Conservation (phyloP, 495 filamentous ascomycete genomes). For the Neurospora discreta region DNA sequence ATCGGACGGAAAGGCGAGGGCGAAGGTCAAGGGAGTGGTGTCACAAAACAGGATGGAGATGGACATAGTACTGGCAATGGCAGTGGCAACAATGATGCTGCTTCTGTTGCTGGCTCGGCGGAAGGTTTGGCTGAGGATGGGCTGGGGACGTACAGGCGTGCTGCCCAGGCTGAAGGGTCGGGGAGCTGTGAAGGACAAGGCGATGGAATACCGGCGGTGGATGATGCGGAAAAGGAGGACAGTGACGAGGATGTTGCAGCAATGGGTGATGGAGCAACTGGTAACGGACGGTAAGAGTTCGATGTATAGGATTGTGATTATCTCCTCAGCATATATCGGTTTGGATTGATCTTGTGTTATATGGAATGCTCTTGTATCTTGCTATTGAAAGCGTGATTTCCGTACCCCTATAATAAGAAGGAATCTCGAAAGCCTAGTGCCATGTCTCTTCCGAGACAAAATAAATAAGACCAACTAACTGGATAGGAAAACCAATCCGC, state of each 20-base stretch:
- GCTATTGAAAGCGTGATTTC: neutral
- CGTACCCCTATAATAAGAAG: neutral
- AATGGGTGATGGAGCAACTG: neutral
- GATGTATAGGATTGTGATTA: no score
- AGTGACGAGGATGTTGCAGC: neutral
- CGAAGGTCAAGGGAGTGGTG: neutral
- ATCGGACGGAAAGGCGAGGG: slow-evolving; percentile 71
- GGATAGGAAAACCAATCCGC: no score
- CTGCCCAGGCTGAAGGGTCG: neutral
- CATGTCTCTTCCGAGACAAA: no score
- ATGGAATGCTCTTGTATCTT: neutral
- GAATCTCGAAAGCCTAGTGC: neutral
- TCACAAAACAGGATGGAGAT: neutral
- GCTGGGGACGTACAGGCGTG: neutral
- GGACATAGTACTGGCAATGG: neutral
- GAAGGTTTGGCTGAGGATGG: neutral
- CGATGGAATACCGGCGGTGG: neutral
- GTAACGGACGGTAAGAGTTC: neutral
- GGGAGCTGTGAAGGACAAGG: neutral
- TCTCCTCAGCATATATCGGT: no score
- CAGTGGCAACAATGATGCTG: neutral
- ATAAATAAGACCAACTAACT: no score
- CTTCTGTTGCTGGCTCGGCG: neutral
- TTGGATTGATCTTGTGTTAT: neutral
- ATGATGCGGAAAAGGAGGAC: slow-evolving; percentile 1